These are phyloP conservation scores for Paramecium sexaurelia DNA, from an alignment of 73 alveolate species.

Conservation along the genomic window DNA sequence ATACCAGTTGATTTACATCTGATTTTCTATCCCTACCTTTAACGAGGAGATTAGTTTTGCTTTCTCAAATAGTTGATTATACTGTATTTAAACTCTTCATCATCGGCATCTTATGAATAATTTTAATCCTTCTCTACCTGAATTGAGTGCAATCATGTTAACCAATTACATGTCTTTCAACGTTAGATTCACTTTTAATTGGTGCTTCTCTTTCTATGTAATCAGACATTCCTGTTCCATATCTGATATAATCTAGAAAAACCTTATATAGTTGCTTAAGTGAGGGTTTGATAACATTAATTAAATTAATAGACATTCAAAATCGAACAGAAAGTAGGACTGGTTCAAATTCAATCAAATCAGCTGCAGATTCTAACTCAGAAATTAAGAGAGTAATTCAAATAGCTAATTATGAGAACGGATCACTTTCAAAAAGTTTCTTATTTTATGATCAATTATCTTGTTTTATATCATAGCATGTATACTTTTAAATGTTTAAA, in stretches of 20 bases:
- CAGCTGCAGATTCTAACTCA: constrained; percentile 80
- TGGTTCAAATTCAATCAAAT: constrained; percentile 91
- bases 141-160: constrained; percentile 40
- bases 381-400: constrained; percentile 95
- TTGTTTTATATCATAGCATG: constrained; percentile 98
- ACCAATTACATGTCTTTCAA: not conserved
- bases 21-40: not conserved
- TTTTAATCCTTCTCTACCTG: constrained; percentile 6
- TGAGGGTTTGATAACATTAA: not conserved
- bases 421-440: constrained; percentile 98
- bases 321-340: constrained; percentile 90
- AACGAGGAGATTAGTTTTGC: not conserved
- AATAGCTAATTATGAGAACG: constrained; percentile 95
- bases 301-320: constrained; percentile 81
- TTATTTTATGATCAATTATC: constrained; percentile 96
- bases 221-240: constrained; percentile 1
- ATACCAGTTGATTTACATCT: constrained; percentile 23
- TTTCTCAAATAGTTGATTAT: constrained; percentile 21
- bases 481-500: not conserved
- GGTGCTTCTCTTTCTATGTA: constrained; percentile 36
- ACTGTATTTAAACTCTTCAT: constrained; percentile 48
- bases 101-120: constrained; percentile 45
- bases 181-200: not conserved
- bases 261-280: constrained; percentile 12
- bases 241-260: not conserved